Base-by-base conservation (phyloP, 305 asterid species). In the Fraxinus ornus region DNA sequence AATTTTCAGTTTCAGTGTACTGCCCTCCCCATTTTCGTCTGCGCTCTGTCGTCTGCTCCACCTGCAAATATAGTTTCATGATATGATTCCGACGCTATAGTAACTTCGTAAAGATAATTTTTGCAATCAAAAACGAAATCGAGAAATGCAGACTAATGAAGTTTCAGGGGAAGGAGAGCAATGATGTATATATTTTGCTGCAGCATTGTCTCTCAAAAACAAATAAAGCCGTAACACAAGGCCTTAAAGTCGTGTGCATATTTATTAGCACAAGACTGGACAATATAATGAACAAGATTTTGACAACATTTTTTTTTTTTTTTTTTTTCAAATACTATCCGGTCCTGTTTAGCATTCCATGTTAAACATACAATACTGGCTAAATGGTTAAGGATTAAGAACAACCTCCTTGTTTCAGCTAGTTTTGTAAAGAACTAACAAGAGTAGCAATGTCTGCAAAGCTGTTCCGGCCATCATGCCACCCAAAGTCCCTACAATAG, bases 381-480 rank as follows among this genome's bases (percentile, higher is more conserved):
- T n/a, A 24, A 15, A 22, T 7, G 35, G 19, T 62, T 62, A 26
- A 28, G 37, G 37, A 66, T 12, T 26, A 28, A 66, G 74, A 26
- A 3, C 19, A 78, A 90, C 92, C 93, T 90, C 93, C 22, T 83
- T 79, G 28, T 35, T 89, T 91, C 91, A 89, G 70, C 88, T 89
- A 82, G 91, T 90, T 84, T 81, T 87, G 85, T 89, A 88, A 76
- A 90, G 89, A 62, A 90, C 79, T 35, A 88, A 49, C 64, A 89
- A 32, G 72, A 90, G 91, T 47, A 90, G 81, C 55, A 88, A 33
- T 0, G 93, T 90, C 79, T 90, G 92, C 76, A 88, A 72, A 8
- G 86, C 86, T 41, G 86, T 79, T 55, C 93, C 92, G 17, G 92
- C 88, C 79, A 90, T 89, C 91, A 90, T 89, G 32, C 93, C 91